Evolutionary conservation across 2,329 filamentous ascomycete genomes (phyloP).

Genomic region (Sporothrix inflata): DNA sequence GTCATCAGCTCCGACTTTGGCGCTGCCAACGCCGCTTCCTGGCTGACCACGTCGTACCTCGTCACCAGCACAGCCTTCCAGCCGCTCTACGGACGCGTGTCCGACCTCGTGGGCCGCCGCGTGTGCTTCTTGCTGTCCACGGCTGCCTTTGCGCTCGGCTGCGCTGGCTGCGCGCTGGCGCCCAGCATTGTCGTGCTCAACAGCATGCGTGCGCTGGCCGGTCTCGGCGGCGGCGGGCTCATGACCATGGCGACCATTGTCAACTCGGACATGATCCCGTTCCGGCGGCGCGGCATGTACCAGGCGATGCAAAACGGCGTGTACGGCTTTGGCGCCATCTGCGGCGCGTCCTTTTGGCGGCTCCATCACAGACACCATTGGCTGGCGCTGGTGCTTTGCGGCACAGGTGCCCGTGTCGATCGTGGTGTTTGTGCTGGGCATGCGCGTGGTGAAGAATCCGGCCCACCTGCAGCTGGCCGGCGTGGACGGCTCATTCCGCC

Average conservation of each 20-base stretch:
- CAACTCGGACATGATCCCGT: slow-evolving; percentile 70
- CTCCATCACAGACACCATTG: slow-evolving; percentile 64
- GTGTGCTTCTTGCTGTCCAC: slow-evolving; percentile 64
- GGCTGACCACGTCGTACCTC: slow-evolving; percentile 66
- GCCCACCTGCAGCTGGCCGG: not conserved
- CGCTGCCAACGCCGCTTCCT: slow-evolving; percentile 55
- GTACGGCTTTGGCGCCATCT: slow-evolving; percentile 66
- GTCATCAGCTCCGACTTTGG: slow-evolving; percentile 56
- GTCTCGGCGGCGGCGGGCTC: slow-evolving; percentile 72
- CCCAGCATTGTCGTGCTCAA: slow-evolving; percentile 59
- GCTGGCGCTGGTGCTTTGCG: slow-evolving; percentile 70
- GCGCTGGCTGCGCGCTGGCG: slow-evolving; percentile 58
- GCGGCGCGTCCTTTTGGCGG: slow-evolving; percentile 72
- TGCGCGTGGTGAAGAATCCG: slow-evolving; percentile 15
- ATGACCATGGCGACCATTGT: slow-evolving; percentile 73
- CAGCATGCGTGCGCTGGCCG: slow-evolving; percentile 50
- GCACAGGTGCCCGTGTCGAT: slow-evolving; percentile 63
- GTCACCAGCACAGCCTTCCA: slow-evolving; percentile 75
- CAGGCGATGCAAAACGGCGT: slow-evolving; percentile 75
- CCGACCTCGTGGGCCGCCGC: slow-evolving; percentile 68
- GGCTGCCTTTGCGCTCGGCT: slow-evolving; percentile 40
- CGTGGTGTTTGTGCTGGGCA: slow-evolving; percentile 47
- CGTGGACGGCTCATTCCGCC: slow-evolving; percentile 38
- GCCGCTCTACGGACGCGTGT: slow-evolving; percentile 59
- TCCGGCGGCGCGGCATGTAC: slow-evolving; percentile 72